Base-by-base conservation (phyloP, 306 rosid genomes). In the Dryas alaskensis region DNA sequence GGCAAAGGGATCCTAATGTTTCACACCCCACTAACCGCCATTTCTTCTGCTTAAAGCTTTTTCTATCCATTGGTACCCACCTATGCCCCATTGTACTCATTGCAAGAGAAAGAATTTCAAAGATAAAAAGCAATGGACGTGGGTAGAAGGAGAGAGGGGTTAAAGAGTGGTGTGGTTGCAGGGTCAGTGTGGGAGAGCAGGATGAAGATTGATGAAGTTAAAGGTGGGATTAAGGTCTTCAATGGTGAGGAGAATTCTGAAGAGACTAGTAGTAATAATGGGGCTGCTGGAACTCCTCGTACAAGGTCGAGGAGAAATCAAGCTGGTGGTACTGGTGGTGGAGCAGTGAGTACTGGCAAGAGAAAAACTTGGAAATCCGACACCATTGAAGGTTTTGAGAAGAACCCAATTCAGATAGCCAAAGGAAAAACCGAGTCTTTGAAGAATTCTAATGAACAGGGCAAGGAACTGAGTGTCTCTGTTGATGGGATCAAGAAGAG, bases 121-220 rank as follows among this genome's bases (percentile, higher is more conserved):
- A 60, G 6, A 43, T 8, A 42, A 6, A 10, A 47, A 71, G 54
- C 47, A 53, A 87, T 92, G 96, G 90, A 92, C 65, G 80, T 70
- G 75, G 73, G 84, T 11, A 75, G 80, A 51, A 81, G 89, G 75
- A 83, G 86, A 74, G 74, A 65, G 65, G 84, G 77, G 7, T 76
- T 43, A 8, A 75, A 82, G 47, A 66, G 81, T n/a, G 73, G 80
- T 46, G 89, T 83, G 54, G 90, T 80, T 59, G 85, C 91, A 37
- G 97, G 97, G 64, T 89, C 96, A 1, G 97, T 92, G 65, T 92
- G 96, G 97, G 96, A 93, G 77, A 89, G 86, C 76, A 90, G 96
- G 14, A 93, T 90, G 97, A 91, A 85, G 85, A 49, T 72, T 31
- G 96, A 90, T 73, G 88, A 91, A 78, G 93, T 84, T 11, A 85